These are phyloP conservation scores for Magnaporthiopsis rhizophila DNA, from an alignment of 2,329 filamentous ascomycete genomes.

Conservation along the genomic window DNA sequence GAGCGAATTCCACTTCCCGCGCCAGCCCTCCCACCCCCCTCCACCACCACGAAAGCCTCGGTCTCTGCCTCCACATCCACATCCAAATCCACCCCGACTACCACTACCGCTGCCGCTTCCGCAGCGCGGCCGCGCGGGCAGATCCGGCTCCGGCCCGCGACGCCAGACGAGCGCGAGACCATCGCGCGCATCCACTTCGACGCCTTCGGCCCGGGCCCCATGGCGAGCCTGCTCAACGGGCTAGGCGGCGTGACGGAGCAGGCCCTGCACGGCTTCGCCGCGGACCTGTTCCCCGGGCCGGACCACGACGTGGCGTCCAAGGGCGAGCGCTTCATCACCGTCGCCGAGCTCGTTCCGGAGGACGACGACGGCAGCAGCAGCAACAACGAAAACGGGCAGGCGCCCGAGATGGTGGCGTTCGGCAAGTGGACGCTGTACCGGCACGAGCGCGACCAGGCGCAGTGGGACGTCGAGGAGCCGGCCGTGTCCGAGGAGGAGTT, in stretches of 20 bases:
- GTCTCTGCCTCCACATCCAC: no score
- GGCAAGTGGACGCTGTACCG: slow-evolving; percentile 19
- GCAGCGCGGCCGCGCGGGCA: slow-evolving; percentile 5
- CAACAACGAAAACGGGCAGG: no score
- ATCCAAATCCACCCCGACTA: neutral
- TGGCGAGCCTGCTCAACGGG: slow-evolving; percentile 17
- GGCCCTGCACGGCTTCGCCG: slow-evolving; percentile 12
- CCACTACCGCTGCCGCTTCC: slow-evolving; percentile 4
- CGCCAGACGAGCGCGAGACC: slow-evolving; percentile 13
- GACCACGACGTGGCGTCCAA: slow-evolving; percentile 1
- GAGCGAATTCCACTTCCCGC: neutral
- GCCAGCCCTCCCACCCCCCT: no score
- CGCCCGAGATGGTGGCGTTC: slow-evolving; percentile 21
- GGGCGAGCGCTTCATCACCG: slow-evolving; percentile 13
- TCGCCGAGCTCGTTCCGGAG: slow-evolving; percentile 18
- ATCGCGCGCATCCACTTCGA: slow-evolving; percentile 15
- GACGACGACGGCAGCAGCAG: slow-evolving; percentile 2
- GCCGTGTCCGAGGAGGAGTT: slow-evolving; percentile 13
- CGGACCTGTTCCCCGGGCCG: slow-evolving; percentile 10
- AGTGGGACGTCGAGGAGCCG: slow-evolving; percentile 16
- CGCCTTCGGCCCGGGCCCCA: slow-evolving; percentile 16
- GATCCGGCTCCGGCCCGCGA: slow-evolving; percentile 17
- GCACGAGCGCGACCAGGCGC: slow-evolving; percentile 15
- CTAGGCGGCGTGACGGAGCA: slow-evolving; percentile 15
- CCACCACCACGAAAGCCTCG: no score